Conservation (phyloP, 23 red algal genomes). For the Cyanidioschyzon merolae region DNA sequence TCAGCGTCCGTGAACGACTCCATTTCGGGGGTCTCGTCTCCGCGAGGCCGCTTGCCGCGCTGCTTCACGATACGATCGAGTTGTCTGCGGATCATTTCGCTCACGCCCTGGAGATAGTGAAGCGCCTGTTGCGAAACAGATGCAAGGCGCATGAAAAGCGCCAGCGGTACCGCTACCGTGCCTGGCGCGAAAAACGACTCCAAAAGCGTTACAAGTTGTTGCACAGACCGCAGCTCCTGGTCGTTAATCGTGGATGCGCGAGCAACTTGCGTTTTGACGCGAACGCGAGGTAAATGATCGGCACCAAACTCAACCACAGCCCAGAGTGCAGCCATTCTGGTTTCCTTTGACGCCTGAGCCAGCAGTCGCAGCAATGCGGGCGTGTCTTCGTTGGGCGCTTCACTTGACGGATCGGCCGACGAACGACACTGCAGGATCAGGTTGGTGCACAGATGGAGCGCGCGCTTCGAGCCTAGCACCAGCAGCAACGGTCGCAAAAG, state of each 20-base stretch:
- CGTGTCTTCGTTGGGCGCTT: not conserved
- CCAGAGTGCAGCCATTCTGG: not conserved
- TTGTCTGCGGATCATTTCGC: not conserved
- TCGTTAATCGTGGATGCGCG: not conserved
- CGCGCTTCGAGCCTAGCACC: not conserved
- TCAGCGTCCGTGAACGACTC: no score
- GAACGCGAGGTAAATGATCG: not conserved
- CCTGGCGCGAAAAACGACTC: not conserved
- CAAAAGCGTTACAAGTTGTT: not conserved
- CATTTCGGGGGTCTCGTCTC: not conserved
- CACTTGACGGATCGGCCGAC: not conserved
- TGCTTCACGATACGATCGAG: not conserved
- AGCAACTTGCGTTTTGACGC: not conserved
- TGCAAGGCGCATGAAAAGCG: not conserved
- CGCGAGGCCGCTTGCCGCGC: not conserved
- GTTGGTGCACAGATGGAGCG: not conserved
- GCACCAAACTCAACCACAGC: not conserved
- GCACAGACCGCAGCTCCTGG: not conserved
- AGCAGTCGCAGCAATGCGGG: not conserved
- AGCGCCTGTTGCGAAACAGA: not conserved
- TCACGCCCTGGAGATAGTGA: not conserved
- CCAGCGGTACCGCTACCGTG: not conserved
- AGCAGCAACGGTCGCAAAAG: constrained; percentile 6
- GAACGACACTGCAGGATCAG: not conserved
- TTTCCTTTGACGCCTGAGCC: not conserved